These are phyloP conservation scores for Diplodia scrobiculata DNA, from an alignment of 2,329 filamentous ascomycete species.

Conservation along the genomic window DNA sequence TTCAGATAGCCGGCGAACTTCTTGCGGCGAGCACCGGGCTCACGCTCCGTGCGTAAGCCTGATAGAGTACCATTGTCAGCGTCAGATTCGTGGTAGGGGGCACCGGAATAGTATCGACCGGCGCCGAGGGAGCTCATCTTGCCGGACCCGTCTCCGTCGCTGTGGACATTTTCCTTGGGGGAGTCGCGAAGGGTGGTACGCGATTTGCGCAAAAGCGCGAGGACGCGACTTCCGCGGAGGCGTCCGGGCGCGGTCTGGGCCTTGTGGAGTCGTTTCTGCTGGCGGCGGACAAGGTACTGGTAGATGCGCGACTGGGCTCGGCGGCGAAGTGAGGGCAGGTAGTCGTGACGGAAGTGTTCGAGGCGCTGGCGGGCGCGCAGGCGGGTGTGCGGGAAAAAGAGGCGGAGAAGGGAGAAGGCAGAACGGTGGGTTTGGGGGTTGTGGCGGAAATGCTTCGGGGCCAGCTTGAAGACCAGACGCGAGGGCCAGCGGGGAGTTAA, in stretches of 20 bases:
- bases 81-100: slow-evolving; percentile 20
- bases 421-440: slow-evolving; percentile 39
- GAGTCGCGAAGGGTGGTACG: slow-evolving; percentile 30
- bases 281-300: slow-evolving; percentile 67
- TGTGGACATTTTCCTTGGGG: slow-evolving; percentile 26
- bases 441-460: slow-evolving; percentile 39
- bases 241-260: slow-evolving; percentile 29
- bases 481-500: slow-evolving; percentile 14
- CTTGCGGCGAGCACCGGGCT: slow-evolving; percentile 72
- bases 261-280: slow-evolving; percentile 45
- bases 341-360: slow-evolving; percentile 72
- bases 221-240: slow-evolving; percentile 38
- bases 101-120: slow-evolving; percentile 28
- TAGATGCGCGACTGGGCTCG: slow-evolving; percentile 76
- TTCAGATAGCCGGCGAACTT: slow-evolving; percentile 75
- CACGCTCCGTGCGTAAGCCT: slow-evolving; percentile 45
- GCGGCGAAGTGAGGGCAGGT: slow-evolving; percentile 69
- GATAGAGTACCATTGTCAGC: slow-evolving; percentile 36
- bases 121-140: slow-evolving; percentile 26
- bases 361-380: slow-evolving; percentile 67
- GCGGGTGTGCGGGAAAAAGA: slow-evolving; percentile 68
- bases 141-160: not conserved
- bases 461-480: slow-evolving; percentile 24
- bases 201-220: slow-evolving; percentile 37
- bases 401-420: slow-evolving; percentile 57